phyloP scores from a whole-genome alignment of 202 grass and related monocot genomes.

The Carex sylvatica region DNA sequence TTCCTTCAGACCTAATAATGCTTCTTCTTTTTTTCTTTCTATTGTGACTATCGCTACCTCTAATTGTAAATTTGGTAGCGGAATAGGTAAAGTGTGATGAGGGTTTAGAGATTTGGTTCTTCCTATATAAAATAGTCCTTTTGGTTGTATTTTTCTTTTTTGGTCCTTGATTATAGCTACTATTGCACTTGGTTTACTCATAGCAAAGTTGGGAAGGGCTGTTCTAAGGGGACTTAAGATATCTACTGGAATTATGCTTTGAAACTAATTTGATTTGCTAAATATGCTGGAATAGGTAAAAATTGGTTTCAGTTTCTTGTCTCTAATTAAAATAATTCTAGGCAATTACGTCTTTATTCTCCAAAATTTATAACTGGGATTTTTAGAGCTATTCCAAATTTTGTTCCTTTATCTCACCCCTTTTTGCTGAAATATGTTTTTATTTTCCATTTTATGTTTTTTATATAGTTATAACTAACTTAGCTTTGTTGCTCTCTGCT shows the following conservation, averaged over 20 bases:
- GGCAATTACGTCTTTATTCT: background rate
- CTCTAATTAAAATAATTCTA: background rate
- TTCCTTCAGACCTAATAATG: background rate
- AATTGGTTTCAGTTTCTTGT: background rate
- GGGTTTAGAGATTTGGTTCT: background rate
- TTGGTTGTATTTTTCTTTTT: background rate
- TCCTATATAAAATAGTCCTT: background rate
- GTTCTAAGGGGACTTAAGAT: background rate
- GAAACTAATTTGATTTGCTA: background rate
- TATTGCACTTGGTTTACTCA: background rate
- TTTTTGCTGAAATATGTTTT: conserved; percentile 9
- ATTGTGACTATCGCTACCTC: background rate
- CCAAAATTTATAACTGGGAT: background rate
- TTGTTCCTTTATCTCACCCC: background rate
- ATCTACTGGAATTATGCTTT: background rate
- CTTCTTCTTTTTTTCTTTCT: background rate
- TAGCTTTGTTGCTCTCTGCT: background rate
- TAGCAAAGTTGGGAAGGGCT: background rate
- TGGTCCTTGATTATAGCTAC: background rate
- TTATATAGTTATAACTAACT: background rate
- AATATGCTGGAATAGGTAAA: background rate
- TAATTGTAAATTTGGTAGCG: background rate
- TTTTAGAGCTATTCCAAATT: background rate
- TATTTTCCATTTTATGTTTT: background rate
- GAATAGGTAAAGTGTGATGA: background rate